A percentile compares a stretch with the other conserved stretches of the same genome.
These are phyloP conservation scores for Lachancea sp. DNA, from an alignment of 805 yeast genomes.

Conservation along the genomic window DNA sequence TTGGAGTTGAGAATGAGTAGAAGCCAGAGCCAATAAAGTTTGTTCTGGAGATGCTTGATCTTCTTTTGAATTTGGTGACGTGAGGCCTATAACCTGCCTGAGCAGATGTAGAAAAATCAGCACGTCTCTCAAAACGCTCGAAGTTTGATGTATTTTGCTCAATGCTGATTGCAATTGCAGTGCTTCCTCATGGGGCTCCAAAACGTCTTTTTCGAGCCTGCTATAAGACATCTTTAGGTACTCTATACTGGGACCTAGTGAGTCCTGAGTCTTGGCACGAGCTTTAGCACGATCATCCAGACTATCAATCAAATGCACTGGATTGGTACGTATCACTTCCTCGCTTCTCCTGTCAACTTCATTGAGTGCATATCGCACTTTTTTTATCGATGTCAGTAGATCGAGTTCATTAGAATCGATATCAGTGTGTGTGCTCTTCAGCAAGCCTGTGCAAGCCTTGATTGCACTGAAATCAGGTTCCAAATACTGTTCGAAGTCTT, in stretches of 20 bases:
- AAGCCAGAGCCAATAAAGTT: constrained; percentile 17
- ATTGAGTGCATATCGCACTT: constrained; percentile 23
- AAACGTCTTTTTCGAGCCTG: constrained; percentile 26
- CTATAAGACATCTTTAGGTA: constrained; percentile 27
- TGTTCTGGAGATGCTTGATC: constrained; percentile 6
- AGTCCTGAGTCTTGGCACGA: constrained; percentile 12
- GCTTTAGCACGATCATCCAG: constrained; percentile 16
- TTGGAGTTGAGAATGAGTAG: constrained; percentile 24
- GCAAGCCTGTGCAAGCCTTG: constrained; percentile 22
- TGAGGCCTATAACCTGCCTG: constrained; percentile 12
- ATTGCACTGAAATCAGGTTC: constrained; percentile 17
- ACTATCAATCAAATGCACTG: constrained; percentile 21
- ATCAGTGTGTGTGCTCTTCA: constrained; percentile 19
- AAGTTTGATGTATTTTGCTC: constrained; percentile 31
- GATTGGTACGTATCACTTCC: constrained; percentile 17
- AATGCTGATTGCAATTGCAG: constrained; percentile 27
- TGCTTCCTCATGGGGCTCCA: constrained; percentile 27
- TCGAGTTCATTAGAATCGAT: constrained; percentile 18
- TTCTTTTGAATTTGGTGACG: no score
- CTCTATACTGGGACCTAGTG: constrained; percentile 22
- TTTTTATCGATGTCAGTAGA: constrained; percentile 27
- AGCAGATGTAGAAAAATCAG: constrained; percentile 25
- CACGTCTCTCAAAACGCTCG: constrained; percentile 27
- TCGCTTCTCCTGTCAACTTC: constrained; percentile 25
- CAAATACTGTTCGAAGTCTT: constrained; percentile 24